Evolutionary conservation across 2,329 filamentous ascomycete species (phyloP).

Genomic region (Coniochaeta sp.): DNA sequence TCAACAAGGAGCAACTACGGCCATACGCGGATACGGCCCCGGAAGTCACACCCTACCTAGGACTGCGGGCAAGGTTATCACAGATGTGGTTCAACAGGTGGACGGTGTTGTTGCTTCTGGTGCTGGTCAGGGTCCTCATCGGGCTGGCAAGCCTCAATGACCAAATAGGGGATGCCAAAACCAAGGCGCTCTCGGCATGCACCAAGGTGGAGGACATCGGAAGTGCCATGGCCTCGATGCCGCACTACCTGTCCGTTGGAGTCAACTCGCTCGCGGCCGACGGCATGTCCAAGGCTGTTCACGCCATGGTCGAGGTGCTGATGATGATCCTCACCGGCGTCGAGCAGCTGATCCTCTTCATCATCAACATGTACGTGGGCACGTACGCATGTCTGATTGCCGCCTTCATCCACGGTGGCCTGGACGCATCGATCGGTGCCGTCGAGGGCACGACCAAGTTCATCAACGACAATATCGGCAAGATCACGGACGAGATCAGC

Average conservation of each 20-base stretch:
- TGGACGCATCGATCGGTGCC: conserved; percentile 54
- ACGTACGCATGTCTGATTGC: conserved; percentile 89
- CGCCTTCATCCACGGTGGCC: conserved; percentile 69
- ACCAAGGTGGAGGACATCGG: conserved; percentile 88
- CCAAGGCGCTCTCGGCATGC: conserved; percentile 80
- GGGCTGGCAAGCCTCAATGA: conserved; percentile 65
- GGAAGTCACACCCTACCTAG: conserved; percentile 83
- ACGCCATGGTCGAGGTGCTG: conserved; percentile 72
- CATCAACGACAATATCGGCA: conserved; percentile 43
- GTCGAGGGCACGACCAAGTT: conserved; percentile 33
- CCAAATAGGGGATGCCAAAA: conserved; percentile 68
- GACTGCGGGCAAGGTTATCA: conserved; percentile 79
- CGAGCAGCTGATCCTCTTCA: conserved; percentile 81
- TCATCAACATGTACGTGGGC: conserved; percentile 83
- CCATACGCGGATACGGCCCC: conserved; percentile 46
- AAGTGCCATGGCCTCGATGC: conserved; percentile 96
- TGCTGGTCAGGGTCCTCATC: conserved; percentile 74
- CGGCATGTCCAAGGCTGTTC: conserved; percentile 72
- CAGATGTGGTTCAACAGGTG: conserved; percentile 98
- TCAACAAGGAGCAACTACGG: conserved; percentile 24
- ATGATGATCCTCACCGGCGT: conserved; percentile 74
- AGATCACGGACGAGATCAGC: conserved; percentile 48
- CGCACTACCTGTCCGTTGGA: conserved; percentile 83
- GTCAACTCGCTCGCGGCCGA: conserved; percentile 79
- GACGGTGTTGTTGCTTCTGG: conserved; percentile 82